Conservation (phyloP, 1,139 yeast species). For the Saccharomyces hybrid region DNA sequence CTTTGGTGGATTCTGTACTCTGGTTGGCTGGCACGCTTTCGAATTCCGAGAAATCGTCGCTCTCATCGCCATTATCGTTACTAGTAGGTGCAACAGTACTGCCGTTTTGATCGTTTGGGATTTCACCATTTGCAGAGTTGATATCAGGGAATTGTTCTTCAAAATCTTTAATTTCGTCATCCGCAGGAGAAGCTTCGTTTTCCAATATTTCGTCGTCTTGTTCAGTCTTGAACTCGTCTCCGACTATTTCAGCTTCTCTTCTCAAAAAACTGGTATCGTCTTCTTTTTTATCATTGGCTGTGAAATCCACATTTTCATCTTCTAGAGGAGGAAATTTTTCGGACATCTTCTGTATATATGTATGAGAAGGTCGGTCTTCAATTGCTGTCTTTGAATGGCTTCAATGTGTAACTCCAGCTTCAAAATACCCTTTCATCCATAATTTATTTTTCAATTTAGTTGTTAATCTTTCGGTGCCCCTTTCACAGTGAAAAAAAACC, state of each 20-base stretch:
- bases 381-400: neutral
- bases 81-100: conserved; percentile 14
- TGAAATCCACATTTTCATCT: conserved; percentile 34
- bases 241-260: conserved; percentile 77
- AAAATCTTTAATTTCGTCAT: conserved; percentile 39
- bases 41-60: conserved; percentile 31
- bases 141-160: conserved; percentile 64
- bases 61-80: conserved; percentile 24
- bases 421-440: neutral
- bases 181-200: conserved; percentile 2
- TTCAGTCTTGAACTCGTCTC: conserved; percentile 67
- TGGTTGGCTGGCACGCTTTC: conserved; percentile 6
- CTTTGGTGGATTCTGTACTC: conserved; percentile 1
- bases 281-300: conserved; percentile 28
- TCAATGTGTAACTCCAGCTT: neutral
- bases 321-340: conserved; percentile 84
- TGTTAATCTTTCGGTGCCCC: conserved; percentile 2
- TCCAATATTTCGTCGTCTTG: conserved; percentile 47
- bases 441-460: neutral
- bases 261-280: conserved; percentile 58
- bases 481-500: neutral
- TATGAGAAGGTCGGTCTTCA: too few species aligned
- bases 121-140: conserved; percentile 19
- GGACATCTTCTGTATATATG: conserved; percentile 44
- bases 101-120: conserved; percentile 1